phyloP scores from a whole-genome alignment of 2,329 filamentous ascomycete species.

The Stagonosporopsis cucurbitacearum region DNA sequence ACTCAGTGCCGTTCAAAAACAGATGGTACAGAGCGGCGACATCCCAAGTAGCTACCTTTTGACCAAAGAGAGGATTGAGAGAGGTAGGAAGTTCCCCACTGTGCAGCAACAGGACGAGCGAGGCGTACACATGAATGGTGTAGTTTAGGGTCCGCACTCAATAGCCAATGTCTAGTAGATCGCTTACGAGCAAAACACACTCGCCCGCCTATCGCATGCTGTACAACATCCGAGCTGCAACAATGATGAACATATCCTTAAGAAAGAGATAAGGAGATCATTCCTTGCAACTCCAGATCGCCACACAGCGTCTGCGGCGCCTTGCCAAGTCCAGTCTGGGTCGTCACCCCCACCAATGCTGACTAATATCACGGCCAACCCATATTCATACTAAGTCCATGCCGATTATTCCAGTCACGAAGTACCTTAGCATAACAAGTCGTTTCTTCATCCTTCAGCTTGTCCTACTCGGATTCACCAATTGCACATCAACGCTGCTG shows the following conservation, averaged over 20 bases:
- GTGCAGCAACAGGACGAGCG: slow-evolving; percentile 43
- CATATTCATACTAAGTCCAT: not conserved
- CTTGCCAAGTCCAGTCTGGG: slow-evolving; percentile 2
- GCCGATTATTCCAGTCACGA: no score
- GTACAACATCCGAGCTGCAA: not conserved
- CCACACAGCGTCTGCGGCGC: not conserved
- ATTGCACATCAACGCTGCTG: not conserved
- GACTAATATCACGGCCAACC: slow-evolving; percentile 1
- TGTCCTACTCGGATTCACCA: no score
- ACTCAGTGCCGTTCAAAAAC: slow-evolving; percentile 30
- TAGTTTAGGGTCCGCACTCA: slow-evolving; percentile 24
- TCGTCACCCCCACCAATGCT: slow-evolving; percentile 8
- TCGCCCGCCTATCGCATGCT: not conserved
- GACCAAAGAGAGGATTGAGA: slow-evolving; percentile 44
- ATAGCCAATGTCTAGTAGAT: no score
- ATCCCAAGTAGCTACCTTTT: slow-evolving; percentile 49
- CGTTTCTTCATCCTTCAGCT: no score
- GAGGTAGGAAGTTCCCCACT: slow-evolving; percentile 39
- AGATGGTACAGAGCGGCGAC: slow-evolving; percentile 43
- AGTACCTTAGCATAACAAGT: no score
- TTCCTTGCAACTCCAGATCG: not conserved
- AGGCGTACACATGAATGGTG: slow-evolving; percentile 36
- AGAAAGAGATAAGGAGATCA: not conserved
- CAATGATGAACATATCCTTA: no score
- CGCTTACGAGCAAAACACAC: not conserved